A percentile compares a stretch with the other conserved stretches of the same genome.
phyloP scores from a whole-genome alignment of 192 early-diverging fungal species.

The Coemansia sp. region DNA sequence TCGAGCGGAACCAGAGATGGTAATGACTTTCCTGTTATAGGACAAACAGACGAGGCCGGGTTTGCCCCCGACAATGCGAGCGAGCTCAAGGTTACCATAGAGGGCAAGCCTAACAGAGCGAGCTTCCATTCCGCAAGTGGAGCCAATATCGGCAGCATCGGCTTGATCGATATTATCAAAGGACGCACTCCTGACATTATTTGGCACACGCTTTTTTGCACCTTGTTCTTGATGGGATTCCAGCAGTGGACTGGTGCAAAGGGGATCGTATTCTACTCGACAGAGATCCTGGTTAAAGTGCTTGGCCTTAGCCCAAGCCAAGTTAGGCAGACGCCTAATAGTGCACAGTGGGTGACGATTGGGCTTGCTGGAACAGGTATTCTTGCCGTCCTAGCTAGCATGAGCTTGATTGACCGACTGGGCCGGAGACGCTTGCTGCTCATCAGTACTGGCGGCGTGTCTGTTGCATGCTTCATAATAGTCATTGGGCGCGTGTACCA shows the following conservation, averaged over 20 bases:
- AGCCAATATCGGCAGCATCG: conserved; percentile 5
- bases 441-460: conserved; percentile 58
- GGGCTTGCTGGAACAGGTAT: conserved; percentile 39
- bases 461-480: conserved; percentile 55
- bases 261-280: conserved; percentile 80
- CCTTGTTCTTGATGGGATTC: conserved; percentile 65
- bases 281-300: conserved; percentile 66
- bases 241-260: conserved; percentile 87
- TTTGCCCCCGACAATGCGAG: conserved; percentile 5
- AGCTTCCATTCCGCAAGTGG: not conserved
- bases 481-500: conserved; percentile 57
- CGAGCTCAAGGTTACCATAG: conserved; percentile 5
- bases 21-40: not conserved
- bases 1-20: not conserved
- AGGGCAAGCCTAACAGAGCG: not conserved
- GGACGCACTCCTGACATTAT: conserved; percentile 55
- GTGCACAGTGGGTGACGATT: conserved; percentile 47
- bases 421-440: conserved; percentile 70
- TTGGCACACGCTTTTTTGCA: conserved; percentile 58
- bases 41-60: not conserved
- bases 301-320: conserved; percentile 52
- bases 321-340: conserved; percentile 39
- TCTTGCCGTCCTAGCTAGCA: conserved; percentile 26
- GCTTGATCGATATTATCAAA: conserved; percentile 35
- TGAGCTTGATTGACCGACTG: conserved; percentile 63